Percentiles rank a stretch among this genome's conserved stretches.
phyloP scores from a whole-genome alignment of 2,329 filamentous ascomycete genomes.

The Venturia effusa region DNA sequence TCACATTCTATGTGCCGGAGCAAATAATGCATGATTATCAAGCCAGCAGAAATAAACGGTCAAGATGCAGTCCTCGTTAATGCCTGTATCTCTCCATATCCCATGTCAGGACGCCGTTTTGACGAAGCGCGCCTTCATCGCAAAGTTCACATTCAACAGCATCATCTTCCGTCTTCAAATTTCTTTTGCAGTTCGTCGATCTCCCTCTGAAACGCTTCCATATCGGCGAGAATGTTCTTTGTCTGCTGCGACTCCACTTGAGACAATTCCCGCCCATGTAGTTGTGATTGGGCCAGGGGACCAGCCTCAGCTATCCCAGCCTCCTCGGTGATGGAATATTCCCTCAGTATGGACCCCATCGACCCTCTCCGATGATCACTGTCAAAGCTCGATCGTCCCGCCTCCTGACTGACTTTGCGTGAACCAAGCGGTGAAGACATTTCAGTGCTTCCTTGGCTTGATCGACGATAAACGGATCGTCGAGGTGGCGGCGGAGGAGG shows the following conservation, averaged over 20 bases:
- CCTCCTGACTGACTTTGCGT: conserved; percentile 4
- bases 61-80: background rate
- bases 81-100: background rate
- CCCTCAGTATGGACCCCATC: background rate
- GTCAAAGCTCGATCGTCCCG: conserved; percentile 5
- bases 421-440: conserved; percentile 5
- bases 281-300: background rate
- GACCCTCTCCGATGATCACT: background rate
- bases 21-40: background rate
- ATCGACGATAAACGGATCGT: background rate
- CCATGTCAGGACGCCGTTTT: background rate
- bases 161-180: background rate
- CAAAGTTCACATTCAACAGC: background rate
- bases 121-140: background rate
- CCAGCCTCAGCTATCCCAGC: background rate
- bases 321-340: background rate
- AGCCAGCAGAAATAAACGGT: background rate
- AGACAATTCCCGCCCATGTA: background rate
- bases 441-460: conserved; percentile 3
- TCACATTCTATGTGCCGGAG: background rate
- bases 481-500: conserved; percentile 8
- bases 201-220: conserved; percentile 13
- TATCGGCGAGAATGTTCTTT: conserved; percentile 12
- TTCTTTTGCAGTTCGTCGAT: conserved; percentile 12
- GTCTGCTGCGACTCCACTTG: background rate